Conservation (phyloP, 75 land plant species). For the Selaginella tamariscina region DNA sequence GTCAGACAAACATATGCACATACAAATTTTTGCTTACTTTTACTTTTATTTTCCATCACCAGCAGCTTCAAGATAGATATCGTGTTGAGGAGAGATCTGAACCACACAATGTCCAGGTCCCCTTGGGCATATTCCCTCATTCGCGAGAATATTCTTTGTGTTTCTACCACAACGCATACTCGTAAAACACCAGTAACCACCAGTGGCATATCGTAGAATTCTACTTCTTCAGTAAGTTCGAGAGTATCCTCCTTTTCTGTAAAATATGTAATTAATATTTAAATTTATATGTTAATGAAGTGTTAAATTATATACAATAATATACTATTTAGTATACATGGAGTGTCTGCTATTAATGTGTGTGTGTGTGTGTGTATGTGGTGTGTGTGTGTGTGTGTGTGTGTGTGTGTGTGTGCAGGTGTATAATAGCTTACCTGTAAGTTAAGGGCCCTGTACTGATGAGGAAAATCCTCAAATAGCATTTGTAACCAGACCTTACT, state of each 20-base stretch:
- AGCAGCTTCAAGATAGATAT: neutral
- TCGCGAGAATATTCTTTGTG: too few species aligned
- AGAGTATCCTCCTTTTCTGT: neutral
- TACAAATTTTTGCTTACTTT: neutral
- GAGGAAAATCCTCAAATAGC: neutral
- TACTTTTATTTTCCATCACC: too few species aligned
- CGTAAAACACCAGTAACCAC: neutral
- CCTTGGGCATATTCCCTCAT: neutral
- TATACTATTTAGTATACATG: too few species aligned
- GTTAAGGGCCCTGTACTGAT: neutral
- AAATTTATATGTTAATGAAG: too few species aligned
- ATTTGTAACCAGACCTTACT: neutral
- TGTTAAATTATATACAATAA: too few species aligned
- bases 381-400: too few species aligned
- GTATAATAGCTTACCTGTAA: neutral
- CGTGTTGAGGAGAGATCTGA: neutral
- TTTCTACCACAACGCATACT: neutral
- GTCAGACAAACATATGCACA: too few species aligned
- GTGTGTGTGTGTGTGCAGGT: too few species aligned
- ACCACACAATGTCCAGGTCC: neutral
- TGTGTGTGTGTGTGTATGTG: too few species aligned
- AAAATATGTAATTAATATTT: too few species aligned
- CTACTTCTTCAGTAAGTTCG: neutral
- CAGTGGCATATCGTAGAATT: neutral
- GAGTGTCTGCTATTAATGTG: too few species aligned